These are phyloP conservation scores for Diaporthe amygdali DNA, from an alignment of 2,329 filamentous ascomycete genomes.

Conservation along the genomic window DNA sequence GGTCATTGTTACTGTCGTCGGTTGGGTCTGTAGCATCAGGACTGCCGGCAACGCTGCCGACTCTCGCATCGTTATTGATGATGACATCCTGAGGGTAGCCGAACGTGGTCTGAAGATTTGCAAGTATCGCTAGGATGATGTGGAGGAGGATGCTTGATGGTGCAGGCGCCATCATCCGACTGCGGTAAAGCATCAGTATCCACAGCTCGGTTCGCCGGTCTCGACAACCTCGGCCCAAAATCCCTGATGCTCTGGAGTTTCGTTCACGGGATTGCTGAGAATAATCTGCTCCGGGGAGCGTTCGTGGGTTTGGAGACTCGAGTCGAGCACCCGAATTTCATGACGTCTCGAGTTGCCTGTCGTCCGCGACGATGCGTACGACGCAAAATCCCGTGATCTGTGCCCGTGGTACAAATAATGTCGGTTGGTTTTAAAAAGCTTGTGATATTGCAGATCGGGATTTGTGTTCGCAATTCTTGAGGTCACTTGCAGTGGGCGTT, in stretches of 20 bases:
- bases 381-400: background rate
- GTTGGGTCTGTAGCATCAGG: background rate
- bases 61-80: background rate
- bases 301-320: background rate
- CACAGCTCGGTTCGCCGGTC: background rate
- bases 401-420: background rate
- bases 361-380: background rate
- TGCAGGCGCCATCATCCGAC: background rate
- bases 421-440: background rate
- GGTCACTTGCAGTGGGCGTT: background rate
- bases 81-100: background rate
- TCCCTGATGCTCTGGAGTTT: background rate
- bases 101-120: background rate
- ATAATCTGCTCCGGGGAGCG: background rate
- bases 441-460: background rate
- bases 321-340: background rate
- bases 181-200: background rate
- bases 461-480: background rate
- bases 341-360: background rate
- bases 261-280: background rate
- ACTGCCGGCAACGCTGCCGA: background rate
- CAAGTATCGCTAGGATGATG: background rate
- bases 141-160: background rate
- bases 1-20: background rate
- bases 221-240: background rate